Conservation (phyloP, 768 basidiomycete species). For the Neoboletus subvelutipes region DNA sequence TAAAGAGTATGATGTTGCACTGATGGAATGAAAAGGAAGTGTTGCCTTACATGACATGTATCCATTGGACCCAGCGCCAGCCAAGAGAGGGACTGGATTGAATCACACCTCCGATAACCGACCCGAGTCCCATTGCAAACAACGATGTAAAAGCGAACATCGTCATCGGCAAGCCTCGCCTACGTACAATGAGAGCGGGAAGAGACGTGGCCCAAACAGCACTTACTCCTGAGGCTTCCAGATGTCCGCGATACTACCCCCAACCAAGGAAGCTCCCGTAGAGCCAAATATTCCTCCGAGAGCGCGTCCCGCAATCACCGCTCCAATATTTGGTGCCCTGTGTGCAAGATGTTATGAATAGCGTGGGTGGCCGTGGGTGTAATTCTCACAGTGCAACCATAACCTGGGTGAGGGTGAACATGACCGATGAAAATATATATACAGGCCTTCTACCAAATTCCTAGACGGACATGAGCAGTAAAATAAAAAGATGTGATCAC, state of each 20-base stretch:
- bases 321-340: constrained; percentile 47
- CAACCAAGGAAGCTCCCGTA: constrained; percentile 64
- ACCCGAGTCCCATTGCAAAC: constrained; percentile 60
- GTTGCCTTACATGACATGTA: constrained; percentile 54
- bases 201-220: background rate
- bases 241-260: constrained; percentile 70
- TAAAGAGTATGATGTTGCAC: background rate
- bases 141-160: constrained; percentile 61
- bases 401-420: constrained; percentile 53
- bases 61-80: constrained; percentile 86
- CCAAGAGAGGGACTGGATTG: constrained; percentile 54
- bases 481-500: background rate
- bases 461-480: constrained; percentile 24
- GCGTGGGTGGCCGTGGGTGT: background rate
- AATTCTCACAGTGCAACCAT: constrained; percentile 31
- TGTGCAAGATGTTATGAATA: background rate
- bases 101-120: constrained; percentile 62
- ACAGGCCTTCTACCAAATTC: constrained; percentile 66
- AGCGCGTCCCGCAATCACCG: constrained; percentile 57
- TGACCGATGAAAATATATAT: constrained; percentile 50
- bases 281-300: constrained; percentile 64
- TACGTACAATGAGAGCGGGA: constrained; percentile 24
- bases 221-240: constrained; percentile 61
- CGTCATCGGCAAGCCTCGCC: constrained; percentile 76
- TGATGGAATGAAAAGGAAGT: background rate